These are phyloP conservation scores for Arabidopsis lyrata DNA, from an alignment of 441 rosid species.

Conservation along the genomic window DNA sequence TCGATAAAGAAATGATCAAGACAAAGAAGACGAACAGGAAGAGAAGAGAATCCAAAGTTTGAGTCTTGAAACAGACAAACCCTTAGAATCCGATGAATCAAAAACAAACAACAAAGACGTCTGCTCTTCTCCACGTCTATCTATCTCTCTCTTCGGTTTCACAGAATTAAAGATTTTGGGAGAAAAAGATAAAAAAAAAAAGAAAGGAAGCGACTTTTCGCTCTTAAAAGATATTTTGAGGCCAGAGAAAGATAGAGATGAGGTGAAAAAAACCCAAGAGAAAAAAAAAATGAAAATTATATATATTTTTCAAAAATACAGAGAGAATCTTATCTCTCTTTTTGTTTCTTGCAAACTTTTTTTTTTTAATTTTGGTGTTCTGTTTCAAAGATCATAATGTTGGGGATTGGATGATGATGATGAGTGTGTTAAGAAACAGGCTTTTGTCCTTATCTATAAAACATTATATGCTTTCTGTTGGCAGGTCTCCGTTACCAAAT, in stretches of 20 bases:
- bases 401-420: constrained; percentile 26
- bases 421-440: constrained; percentile 28
- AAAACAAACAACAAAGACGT: constrained; percentile 34
- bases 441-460: constrained; percentile 39
- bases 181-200: not conserved
- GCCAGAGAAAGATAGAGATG: constrained; percentile 28
- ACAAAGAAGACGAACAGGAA: constrained; percentile 1
- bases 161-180: not conserved
- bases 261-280: constrained; percentile 1
- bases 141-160: constrained; percentile 29
- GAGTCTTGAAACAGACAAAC: constrained; percentile 35
- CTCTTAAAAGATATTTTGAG: constrained; percentile 20
- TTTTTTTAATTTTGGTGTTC: constrained; percentile 28
- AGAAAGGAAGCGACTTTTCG: constrained; percentile 15
- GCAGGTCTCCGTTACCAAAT: constrained; percentile 37
- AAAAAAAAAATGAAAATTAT: not conserved
- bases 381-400: constrained; percentile 27
- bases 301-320: not conserved
- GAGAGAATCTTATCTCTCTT: constrained; percentile 22
- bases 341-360: not conserved
- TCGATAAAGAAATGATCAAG: not conserved
- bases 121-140: constrained; percentile 36
- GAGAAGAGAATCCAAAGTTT: constrained; percentile 32
- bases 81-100: constrained; percentile 25
- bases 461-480: constrained; percentile 38